A percentile compares a stretch with the other conserved stretches of the same genome.
phyloP scores from a whole-genome alignment of 805 yeast genomes.

The Nakazawaea ishiwadae region DNA sequence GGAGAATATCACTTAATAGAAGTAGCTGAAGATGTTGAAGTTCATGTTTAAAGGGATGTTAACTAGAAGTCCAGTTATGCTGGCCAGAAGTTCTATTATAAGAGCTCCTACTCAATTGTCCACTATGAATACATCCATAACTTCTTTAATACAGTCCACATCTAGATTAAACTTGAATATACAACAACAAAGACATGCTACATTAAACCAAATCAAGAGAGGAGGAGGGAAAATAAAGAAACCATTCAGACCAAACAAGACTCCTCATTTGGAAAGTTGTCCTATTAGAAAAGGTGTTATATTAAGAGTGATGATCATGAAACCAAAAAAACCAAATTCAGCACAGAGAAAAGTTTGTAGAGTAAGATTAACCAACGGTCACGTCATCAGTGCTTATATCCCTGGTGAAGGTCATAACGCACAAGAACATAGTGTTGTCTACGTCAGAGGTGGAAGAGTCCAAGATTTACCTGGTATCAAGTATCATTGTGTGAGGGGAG shows the following conservation, averaged over 20 bases:
- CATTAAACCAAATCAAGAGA: conserved; percentile 71
- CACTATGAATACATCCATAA: neutral
- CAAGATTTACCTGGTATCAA: conserved; percentile 99
- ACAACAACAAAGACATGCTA: conserved; percentile 51
- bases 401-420: conserved; percentile 99
- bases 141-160: conserved; percentile 8
- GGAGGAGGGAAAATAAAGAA: conserved; percentile 46
- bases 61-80: neutral
- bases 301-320: conserved; percentile 85
- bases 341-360: conserved; percentile 97
- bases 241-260: conserved; percentile 40
- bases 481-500: conserved; percentile 90
- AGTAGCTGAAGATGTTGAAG: conserved; percentile 11
- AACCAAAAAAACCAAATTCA: conserved; percentile 98
- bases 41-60: conserved; percentile 18
- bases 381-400: conserved; percentile 84
- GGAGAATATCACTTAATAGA: no score
- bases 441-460: conserved; percentile 96
- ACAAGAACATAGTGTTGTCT: conserved; percentile 95
- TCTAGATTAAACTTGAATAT: conserved; percentile 7
- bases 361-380: conserved; percentile 88
- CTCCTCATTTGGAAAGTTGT: conserved; percentile 79
- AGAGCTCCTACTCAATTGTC: conserved; percentile 2
- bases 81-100: neutral
- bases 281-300: conserved; percentile 95